Conservation (phyloP, 495 filamentous ascomycete species). For the Astrothelium subdiscretum region DNA sequence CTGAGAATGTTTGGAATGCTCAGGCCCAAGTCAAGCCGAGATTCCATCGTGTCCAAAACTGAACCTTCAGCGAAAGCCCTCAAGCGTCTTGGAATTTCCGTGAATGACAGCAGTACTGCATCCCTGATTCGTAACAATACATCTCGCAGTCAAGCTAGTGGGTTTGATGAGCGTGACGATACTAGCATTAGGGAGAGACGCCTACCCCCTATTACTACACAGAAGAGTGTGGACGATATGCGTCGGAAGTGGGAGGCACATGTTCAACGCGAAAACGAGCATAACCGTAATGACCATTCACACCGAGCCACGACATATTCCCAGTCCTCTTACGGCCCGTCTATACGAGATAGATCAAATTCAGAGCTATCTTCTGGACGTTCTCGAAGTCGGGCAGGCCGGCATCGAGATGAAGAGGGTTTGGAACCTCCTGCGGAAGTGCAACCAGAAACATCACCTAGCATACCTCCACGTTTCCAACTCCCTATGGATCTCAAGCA, state of each 20-base stretch:
- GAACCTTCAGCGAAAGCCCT: conserved; percentile 48
- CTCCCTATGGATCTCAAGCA: conserved; percentile 16
- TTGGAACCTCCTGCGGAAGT: conserved; percentile 13
- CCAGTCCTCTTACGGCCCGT: not conserved
- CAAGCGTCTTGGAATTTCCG: conserved; percentile 52
- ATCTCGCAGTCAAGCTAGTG: not conserved
- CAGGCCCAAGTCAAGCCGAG: conserved; percentile 54
- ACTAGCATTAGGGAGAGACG: not conserved
- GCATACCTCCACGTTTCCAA: conserved; percentile 10
- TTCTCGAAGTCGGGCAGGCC: conserved; percentile 25
- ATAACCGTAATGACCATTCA: not conserved
- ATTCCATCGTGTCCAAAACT: conserved; percentile 40
- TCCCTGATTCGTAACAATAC: conserved; percentile 5
- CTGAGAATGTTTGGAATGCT: conserved; percentile 57
- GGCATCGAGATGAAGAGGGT: conserved; percentile 32
- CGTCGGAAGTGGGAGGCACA: conserved; percentile 17
- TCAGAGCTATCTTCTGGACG: conserved; percentile 28
- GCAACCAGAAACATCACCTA: conserved; percentile 10
- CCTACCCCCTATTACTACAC: not conserved
- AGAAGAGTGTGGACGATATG: conserved; percentile 23
- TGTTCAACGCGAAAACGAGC: not conserved
- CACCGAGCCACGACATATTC: not conserved
- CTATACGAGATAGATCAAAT: conserved; percentile 26
- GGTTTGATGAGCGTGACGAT: conserved; percentile 13
- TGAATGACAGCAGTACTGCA: conserved; percentile 37